These are phyloP conservation scores for Berberis thunbergii DNA, from an alignment of 164 flowering plant genomes.

Conservation along the genomic window DNA sequence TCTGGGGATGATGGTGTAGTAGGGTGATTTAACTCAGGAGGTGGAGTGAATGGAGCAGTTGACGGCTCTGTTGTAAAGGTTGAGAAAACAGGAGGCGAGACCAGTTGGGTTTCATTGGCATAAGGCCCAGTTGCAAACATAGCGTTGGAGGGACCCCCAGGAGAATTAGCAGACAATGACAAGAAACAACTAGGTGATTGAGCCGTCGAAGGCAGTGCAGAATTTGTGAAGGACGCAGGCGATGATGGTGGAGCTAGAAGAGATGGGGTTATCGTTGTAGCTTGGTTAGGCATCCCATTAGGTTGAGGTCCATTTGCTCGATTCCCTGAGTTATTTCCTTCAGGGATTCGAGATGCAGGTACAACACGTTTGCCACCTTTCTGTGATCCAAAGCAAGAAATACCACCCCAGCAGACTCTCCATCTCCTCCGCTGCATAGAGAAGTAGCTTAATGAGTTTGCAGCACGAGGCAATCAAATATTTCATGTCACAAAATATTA, in stretches of 20 bases:
- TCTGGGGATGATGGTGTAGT: conserved; percentile 99
- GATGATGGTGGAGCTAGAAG: conserved; percentile 98
- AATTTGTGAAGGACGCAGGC: conserved; percentile 86
- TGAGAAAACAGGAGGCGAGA: conserved; percentile 97
- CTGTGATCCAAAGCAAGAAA: conserved; percentile 66
- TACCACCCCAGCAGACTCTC: conserved; percentile 66
- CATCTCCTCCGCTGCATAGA: conserved; percentile 66
- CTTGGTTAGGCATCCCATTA: conserved; percentile 39
- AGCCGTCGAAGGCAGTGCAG: conserved; percentile 81
- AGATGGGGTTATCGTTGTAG: conserved; percentile 49
- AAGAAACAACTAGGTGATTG: conserved; percentile 79
- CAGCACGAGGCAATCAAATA: background rate
- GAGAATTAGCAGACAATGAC: conserved; percentile 78
- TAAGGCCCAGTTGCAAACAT: conserved; percentile 94
- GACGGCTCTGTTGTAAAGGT: conserved; percentile 96
- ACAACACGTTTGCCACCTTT: conserved; percentile 87
- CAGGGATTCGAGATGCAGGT: conserved; percentile 79
- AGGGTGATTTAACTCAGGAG: conserved; percentile 81
- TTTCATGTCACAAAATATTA: background rate
- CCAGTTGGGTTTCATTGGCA: conserved; percentile 88
- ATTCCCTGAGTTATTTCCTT: conserved; percentile 44
- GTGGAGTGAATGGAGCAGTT: conserved; percentile 95
- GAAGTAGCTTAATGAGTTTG: background rate
- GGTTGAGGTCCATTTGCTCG: conserved; percentile 70
- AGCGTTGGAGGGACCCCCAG: conserved; percentile 74